Percentiles rank a stretch among this genome's conserved stretches.
phyloP scores from a whole-genome alignment of 1,284 basidiomycete species.

The Leccinum subfulvum region DNA sequence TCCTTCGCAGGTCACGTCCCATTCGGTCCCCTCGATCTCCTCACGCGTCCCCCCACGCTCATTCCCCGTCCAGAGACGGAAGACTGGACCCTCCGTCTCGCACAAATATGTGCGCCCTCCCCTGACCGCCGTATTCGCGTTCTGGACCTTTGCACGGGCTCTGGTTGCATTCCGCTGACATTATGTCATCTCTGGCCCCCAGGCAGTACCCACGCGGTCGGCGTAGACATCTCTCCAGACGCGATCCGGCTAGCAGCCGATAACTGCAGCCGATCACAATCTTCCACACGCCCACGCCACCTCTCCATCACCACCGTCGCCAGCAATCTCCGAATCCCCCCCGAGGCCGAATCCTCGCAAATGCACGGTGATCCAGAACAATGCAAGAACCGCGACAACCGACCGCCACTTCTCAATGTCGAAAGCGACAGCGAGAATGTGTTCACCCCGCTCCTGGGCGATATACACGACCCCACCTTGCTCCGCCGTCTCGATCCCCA shows the following conservation, averaged over 20 bases:
- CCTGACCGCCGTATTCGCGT: constrained; percentile 46
- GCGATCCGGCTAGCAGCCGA: constrained; percentile 73
- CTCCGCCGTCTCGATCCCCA: constrained; percentile 35
- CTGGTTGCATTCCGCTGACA: constrained; percentile 85
- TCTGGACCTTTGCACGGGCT: constrained; percentile 88
- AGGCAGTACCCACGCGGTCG: constrained; percentile 53
- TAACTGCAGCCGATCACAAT: constrained; percentile 55
- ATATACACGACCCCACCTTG: constrained; percentile 44
- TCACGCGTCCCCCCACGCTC: constrained; percentile 72
- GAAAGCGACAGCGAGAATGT: constrained; percentile 34
- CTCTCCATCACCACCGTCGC: neutral
- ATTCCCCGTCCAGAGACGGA: constrained; percentile 95
- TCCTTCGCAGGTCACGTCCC: constrained; percentile 73
- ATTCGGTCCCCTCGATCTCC: constrained; percentile 78
- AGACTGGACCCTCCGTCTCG: constrained; percentile 66
- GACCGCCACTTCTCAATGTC: too few species aligned
- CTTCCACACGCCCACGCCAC: constrained; percentile 26
- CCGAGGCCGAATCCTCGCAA: neutral
- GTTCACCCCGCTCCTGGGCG: constrained; percentile 49
- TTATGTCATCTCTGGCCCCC: constrained; percentile 63
- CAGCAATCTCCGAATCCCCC: constrained; percentile 15
- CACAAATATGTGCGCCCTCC: constrained; percentile 42
- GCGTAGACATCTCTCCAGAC: constrained; percentile 68
- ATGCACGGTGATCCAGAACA: neutral
- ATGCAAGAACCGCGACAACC: neutral